These are phyloP conservation scores for Phoenix roebelenii DNA, from an alignment of 176 grass and related monocot species.

Conservation along the genomic window DNA sequence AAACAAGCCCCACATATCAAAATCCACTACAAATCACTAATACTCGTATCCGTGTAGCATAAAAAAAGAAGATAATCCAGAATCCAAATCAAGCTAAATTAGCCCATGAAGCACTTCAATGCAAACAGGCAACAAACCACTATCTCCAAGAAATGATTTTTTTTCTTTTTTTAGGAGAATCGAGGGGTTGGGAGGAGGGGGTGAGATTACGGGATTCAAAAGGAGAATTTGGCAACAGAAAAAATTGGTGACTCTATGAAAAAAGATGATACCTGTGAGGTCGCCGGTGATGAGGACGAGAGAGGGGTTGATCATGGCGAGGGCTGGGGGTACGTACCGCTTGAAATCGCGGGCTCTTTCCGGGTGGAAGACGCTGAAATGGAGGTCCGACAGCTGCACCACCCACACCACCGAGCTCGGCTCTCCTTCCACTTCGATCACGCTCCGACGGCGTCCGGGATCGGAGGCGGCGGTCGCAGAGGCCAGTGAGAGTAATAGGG, in stretches of 20 bases:
- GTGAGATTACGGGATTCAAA: too few species aligned
- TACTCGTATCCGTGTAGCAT: too few species aligned
- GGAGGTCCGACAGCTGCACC: slow-evolving; percentile 89
- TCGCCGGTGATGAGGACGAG: slow-evolving; percentile 94
- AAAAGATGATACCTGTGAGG: slow-evolving; percentile 60
- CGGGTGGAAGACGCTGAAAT: slow-evolving; percentile 91
- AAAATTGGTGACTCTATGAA: too few species aligned
- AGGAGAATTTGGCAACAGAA: neutral
- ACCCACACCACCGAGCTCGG: slow-evolving; percentile 73
- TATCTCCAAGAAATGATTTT: too few species aligned
- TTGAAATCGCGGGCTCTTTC: slow-evolving; percentile 85
- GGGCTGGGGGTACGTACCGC: slow-evolving; percentile 60
- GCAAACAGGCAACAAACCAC: too few species aligned
- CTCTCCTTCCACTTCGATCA: slow-evolving; percentile 47
- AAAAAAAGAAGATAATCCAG: too few species aligned
- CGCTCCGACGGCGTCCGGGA: slow-evolving; percentile 14
- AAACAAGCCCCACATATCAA: too few species aligned
- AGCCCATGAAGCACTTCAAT: too few species aligned
- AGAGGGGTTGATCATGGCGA: slow-evolving; percentile 66
- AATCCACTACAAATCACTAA: too few species aligned
- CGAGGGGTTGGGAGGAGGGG: too few species aligned
- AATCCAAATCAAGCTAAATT: too few species aligned
- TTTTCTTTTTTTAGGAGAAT: too few species aligned
- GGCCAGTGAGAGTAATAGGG: slow-evolving; percentile 22
- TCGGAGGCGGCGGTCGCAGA: slow-evolving; percentile 4